Percentiles rank a stretch among this genome's conserved stretches.
These are phyloP conservation scores for Penicillium rolfsii DNA, from an alignment of 2,329 filamentous ascomycete genomes.

Conservation along the genomic window DNA sequence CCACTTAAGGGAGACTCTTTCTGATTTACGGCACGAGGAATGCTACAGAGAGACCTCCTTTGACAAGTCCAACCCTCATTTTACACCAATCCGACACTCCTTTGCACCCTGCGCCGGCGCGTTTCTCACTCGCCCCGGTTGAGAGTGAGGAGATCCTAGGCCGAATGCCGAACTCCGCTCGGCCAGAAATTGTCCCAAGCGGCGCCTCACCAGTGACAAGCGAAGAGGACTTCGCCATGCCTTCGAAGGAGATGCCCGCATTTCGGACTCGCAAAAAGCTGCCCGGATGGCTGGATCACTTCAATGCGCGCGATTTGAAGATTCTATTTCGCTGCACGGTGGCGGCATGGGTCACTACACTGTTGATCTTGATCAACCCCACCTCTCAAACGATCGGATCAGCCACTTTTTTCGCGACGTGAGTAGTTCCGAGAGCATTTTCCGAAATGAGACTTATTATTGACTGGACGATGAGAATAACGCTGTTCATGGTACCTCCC, in stretches of 20 bases:
- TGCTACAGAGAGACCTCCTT: neutral
- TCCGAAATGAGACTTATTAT: slow-evolving; percentile 8
- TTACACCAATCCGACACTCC: neutral
- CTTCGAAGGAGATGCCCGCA: slow-evolving; percentile 10
- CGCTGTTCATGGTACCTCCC: slow-evolving; percentile 53
- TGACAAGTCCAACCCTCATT: neutral
- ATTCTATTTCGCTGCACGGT: slow-evolving; percentile 52
- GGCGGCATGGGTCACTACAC: slow-evolving; percentile 51
- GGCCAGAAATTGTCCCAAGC: slow-evolving; percentile 8
- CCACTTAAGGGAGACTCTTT: neutral
- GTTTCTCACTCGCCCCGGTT: neutral
- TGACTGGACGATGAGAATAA: slow-evolving; percentile 30
- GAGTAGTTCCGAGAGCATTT: slow-evolving; percentile 10
- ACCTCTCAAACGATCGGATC: slow-evolving; percentile 47
- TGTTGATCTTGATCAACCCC: slow-evolving; percentile 55
- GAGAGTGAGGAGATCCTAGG: slow-evolving; percentile 1
- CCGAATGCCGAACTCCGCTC: slow-evolving; percentile 19
- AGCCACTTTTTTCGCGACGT: slow-evolving; percentile 52
- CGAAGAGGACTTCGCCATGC: slow-evolving; percentile 9
- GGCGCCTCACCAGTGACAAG: slow-evolving; percentile 14
- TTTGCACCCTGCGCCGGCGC: neutral
- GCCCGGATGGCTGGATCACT: slow-evolving; percentile 46
- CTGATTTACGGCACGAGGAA: neutral
- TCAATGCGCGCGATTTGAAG: slow-evolving; percentile 54
- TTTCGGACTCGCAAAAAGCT: slow-evolving; percentile 23